Conservation (phyloP, 176 grass and related monocot species). For the Aegilops tauschii region DNA sequence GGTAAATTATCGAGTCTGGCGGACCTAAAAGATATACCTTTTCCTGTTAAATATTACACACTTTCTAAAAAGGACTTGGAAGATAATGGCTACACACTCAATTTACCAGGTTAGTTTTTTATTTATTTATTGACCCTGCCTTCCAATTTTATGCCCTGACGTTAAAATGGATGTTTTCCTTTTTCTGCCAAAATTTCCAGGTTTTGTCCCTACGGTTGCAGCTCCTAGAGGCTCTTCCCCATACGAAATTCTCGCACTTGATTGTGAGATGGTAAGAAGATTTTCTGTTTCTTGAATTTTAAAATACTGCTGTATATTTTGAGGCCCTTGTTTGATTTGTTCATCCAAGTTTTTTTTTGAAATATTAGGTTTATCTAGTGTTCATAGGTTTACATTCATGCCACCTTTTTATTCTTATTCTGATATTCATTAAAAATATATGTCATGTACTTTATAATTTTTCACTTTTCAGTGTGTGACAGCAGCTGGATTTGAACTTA, state of each 20-base stretch:
- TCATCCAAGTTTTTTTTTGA: background rate
- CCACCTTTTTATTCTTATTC: background rate
- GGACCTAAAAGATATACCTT: conserved; percentile 65
- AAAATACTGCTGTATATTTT: conserved; percentile 18
- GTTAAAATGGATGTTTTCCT: conserved; percentile 9
- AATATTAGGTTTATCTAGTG: background rate
- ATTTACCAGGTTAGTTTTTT: conserved; percentile 46
- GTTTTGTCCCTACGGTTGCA: conserved; percentile 72
- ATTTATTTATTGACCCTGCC: background rate
- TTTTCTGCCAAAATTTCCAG: conserved; percentile 39
- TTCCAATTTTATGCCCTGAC: conserved; percentile 4
- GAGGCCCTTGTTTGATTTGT: conserved; percentile 21
- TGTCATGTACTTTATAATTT: conserved; percentile 18
- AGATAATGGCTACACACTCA: conserved; percentile 83
- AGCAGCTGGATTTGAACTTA: conserved; percentile 86
- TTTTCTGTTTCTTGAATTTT: background rate
- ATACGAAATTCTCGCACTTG: conserved; percentile 85
- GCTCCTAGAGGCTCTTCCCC: conserved; percentile 53
- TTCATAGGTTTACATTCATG: conserved; percentile 14
- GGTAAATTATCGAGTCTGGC: conserved; percentile 58
- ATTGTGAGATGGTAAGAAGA: conserved; percentile 91
- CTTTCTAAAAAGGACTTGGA: conserved; percentile 72
- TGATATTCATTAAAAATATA: background rate
- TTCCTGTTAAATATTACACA: conserved; percentile 84
- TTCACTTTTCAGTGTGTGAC: conserved; percentile 77